Evolutionary conservation across 768 basidiomycete genomes (phyloP).

Genomic region (Mycena vitilis): DNA sequence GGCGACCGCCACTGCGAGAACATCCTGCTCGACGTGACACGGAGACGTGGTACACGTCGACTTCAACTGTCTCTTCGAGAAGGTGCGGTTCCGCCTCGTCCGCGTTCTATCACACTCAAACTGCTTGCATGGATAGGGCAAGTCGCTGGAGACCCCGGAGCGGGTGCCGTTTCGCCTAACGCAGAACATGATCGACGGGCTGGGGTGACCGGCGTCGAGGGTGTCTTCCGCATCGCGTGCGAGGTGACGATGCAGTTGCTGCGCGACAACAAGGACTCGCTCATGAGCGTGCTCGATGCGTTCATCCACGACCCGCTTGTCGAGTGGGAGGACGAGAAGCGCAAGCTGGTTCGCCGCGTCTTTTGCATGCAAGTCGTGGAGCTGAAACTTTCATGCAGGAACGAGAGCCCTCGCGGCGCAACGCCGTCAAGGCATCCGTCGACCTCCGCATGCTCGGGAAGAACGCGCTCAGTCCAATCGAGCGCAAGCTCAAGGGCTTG

Average conservation of each 20-base stretch:
- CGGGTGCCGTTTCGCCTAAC: conserved; percentile 95
- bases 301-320: conserved; percentile 97
- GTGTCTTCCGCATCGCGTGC: conserved; percentile 90
- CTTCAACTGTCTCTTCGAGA: conserved; percentile 98
- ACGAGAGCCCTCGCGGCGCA: conserved; percentile 54
- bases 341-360: conserved; percentile 61
- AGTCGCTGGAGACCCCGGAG: conserved; percentile 88
- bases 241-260: conserved; percentile 91
- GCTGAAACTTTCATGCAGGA: conserved; percentile 50
- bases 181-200: conserved; percentile 90
- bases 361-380: not conserved
- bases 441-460: conserved; percentile 78
- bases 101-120: not conserved
- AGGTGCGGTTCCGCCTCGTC: conserved; percentile 60
- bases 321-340: conserved; percentile 91
- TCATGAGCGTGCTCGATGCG: conserved; percentile 96
- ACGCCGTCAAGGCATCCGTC: conserved; percentile 59
- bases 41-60: conserved; percentile 95
- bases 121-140: conserved; percentile 63
- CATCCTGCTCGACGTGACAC: conserved; percentile 88
- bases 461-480: conserved; percentile 82
- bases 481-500: conserved; percentile 83
- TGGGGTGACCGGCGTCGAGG: conserved; percentile 97
- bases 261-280: conserved; percentile 89
- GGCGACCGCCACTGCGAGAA: conserved; percentile 98